A percentile compares a stretch with the other conserved stretches of the same genome.
phyloP scores from a whole-genome alignment of 129 eudicot genomes.

The Helianthus annuus region HanXRQr2.0-SUNRISE NC_035447.2:22965109-22965608 shows the following conservation, averaged over 20 bases:
- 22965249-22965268: neutral
- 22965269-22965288: conserved; percentile 16
- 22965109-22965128: conserved; percentile 65
- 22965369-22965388: conserved; percentile 3
- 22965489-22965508: conserved; percentile 6
- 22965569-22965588: neutral
- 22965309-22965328: conserved; percentile 13
- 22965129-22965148: conserved; percentile 64
- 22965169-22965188: neutral
- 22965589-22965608: neutral
- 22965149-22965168: conserved; percentile 25
- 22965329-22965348: neutral
- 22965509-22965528: neutral
- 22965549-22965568: neutral
- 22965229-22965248: too few species aligned
- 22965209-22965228: neutral
- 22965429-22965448: neutral
- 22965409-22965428: neutral
- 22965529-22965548: conserved; percentile 12
- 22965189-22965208: neutral
- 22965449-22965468: conserved; percentile 5
- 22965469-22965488: conserved; percentile 11
- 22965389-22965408: conserved; percentile 11
- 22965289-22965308: conserved; percentile 6
- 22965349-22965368: conserved; percentile 1